Evolutionary conservation across 2,329 filamentous ascomycete species (phyloP).

Genomic region (Trichoderma arundinaceum): DNA sequence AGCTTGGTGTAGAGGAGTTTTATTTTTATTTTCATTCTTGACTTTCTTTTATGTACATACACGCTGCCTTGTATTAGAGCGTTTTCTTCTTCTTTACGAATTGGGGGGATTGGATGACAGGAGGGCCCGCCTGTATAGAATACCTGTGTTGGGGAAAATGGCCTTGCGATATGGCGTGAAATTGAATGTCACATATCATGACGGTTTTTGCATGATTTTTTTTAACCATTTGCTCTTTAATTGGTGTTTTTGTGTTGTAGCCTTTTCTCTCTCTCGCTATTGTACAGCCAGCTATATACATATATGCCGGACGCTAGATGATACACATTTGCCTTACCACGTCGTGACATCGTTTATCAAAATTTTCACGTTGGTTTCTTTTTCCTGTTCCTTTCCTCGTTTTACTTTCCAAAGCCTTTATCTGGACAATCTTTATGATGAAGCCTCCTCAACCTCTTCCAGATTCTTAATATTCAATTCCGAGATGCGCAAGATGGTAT

Average conservation of each 20-base stretch:
- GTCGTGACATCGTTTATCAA: conserved; percentile 17
- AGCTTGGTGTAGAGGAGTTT: conserved; percentile 43
- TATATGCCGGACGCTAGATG: conserved; percentile 29
- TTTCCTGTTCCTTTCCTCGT: not conserved
- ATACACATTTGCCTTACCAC: conserved; percentile 26
- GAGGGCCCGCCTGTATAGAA: conserved; percentile 28
- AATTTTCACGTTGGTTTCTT: not conserved
- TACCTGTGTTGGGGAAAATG: conserved; percentile 30
- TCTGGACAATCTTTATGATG: conserved; percentile 33
- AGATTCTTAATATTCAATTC: conserved; percentile 70
- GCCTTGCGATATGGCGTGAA: conserved; percentile 28
- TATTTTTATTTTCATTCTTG: conserved; percentile 40
- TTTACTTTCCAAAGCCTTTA: not conserved
- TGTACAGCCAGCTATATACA: conserved; percentile 30
- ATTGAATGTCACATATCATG: conserved; percentile 25
- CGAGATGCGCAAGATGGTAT: conserved; percentile 83
- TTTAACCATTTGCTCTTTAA: not conserved
- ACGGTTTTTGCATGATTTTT: not conserved
- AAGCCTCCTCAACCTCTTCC: conserved; percentile 48
- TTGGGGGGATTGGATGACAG: conserved; percentile 19
- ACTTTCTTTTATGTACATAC: conserved; percentile 38
- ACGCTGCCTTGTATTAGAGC: conserved; percentile 35
- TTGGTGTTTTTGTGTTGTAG: conserved; percentile 16
- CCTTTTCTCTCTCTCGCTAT: conserved; percentile 13
- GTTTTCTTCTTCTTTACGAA: conserved; percentile 2